Evolutionary conservation across 2,329 filamentous ascomycete genomes (phyloP).

Genomic region (Xylariaceae sp.): DNA sequence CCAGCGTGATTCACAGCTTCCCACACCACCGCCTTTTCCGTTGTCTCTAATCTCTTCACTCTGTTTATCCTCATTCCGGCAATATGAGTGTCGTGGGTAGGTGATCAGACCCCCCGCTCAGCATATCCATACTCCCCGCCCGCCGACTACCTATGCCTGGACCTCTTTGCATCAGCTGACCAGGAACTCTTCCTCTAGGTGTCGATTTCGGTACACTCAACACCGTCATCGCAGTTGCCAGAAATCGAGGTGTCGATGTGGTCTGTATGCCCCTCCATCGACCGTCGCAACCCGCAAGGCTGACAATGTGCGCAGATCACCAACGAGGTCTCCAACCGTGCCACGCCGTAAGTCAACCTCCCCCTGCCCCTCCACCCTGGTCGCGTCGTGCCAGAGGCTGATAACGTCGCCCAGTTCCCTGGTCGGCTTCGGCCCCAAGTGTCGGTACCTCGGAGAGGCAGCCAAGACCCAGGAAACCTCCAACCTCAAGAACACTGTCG

Average conservation of each 20-base stretch:
- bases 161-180: slow-evolving; percentile 7
- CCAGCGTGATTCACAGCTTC: no score
- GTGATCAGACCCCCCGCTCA: slow-evolving; percentile 5
- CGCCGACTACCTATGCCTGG: slow-evolving; percentile 2
- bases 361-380: slow-evolving; percentile 7
- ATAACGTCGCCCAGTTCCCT: slow-evolving; percentile 56
- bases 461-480: slow-evolving; percentile 99
- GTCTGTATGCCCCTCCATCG: slow-evolving; percentile 51
- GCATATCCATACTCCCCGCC: not conserved
- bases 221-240: slow-evolving; percentile 94
- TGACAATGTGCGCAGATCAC: slow-evolving; percentile 59
- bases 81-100: slow-evolving; percentile 49
- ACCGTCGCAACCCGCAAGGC: slow-evolving; percentile 5
- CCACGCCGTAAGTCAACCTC: slow-evolving; percentile 73
- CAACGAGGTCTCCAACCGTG: slow-evolving; percentile 98
- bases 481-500: slow-evolving; percentile 98
- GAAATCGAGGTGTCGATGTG: slow-evolving; percentile 98
- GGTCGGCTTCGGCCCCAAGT: slow-evolving; percentile 91
- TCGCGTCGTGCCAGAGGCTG: slow-evolving; percentile 6
- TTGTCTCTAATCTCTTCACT: slow-evolving; percentile 2
- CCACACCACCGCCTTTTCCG: no score
- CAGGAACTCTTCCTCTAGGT: slow-evolving; percentile 40
- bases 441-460: slow-evolving; percentile 86
- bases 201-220: slow-evolving; percentile 95
- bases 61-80: slow-evolving; percentile 26